A percentile compares a stretch with the other conserved stretches of the same genome.
Evolutionary conservation across 352 stramenopile genomes (phyloP).

Genomic region (Globisporangium barbulae): DNA sequence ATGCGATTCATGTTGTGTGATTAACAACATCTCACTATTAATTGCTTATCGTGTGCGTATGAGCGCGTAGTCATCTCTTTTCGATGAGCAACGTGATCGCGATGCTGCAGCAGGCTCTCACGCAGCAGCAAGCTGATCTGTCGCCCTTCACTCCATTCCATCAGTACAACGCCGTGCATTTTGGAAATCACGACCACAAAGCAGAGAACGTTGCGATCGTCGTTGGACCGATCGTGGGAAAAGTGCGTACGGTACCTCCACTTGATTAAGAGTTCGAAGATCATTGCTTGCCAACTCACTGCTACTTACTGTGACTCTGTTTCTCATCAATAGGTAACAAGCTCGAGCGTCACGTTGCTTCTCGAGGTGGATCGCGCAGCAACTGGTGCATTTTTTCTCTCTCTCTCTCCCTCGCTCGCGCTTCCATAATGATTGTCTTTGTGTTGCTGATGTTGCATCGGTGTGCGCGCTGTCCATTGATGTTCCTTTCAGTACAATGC

Average conservation of each 20-base stretch:
- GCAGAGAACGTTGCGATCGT: conserved; percentile 28
- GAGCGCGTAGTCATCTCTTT: conserved; percentile 37
- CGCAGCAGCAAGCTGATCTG: conserved; percentile 17
- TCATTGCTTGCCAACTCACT: not conserved
- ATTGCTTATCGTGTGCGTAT: not conserved
- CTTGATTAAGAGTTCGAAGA: not conserved
- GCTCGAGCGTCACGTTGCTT: conserved; percentile 24
- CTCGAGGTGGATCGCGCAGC: conserved; percentile 32
- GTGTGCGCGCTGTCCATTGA: not conserved
- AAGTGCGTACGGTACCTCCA: conserved; percentile 15
- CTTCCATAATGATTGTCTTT: not conserved
- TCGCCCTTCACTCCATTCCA: conserved; percentile 19
- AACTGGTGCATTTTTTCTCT: conserved; percentile 4
- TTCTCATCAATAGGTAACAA: conserved; percentile 17
- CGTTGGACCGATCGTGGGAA: conserved; percentile 37
- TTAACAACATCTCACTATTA: not conserved
- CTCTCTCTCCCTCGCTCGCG: not conserved
- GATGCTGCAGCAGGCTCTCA: conserved; percentile 29
- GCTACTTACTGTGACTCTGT: not conserved
- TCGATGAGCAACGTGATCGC: conserved; percentile 32
- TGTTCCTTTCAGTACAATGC: conserved; percentile 17
- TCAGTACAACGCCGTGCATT: conserved; percentile 33
- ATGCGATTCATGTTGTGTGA: not conserved
- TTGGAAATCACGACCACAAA: conserved; percentile 15
- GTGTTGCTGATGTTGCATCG: not conserved